Base-by-base conservation (phyloP, 306 rosid genomes). In the Dryas octopetala region DNA sequence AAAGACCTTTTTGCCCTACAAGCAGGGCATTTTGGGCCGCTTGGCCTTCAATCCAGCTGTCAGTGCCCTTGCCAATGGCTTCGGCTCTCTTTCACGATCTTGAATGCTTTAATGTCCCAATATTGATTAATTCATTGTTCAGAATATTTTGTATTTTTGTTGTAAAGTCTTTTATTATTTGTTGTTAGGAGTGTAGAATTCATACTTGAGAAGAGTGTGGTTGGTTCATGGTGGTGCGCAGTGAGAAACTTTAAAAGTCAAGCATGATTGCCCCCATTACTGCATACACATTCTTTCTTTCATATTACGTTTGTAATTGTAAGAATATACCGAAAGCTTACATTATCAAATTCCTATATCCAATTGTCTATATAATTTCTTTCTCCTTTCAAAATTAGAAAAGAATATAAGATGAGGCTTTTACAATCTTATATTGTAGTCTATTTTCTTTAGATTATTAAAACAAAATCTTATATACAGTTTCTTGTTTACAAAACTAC, bases 1-100 rank as follows among this genome's bases (percentile, higher is more conserved):
- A 86, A 95, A 58, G 82, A 95, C 97, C 10, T 95, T 81, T 80
- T 84, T 95, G 88, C 99, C 99, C 1, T 95, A 90, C 85, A 92
- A 89, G 79, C 97, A 85, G 59, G 97, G 97, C 23, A 88, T 95
- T 76, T 51, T 95, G 81, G 98, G 97, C 3, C 82, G 86, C 62
- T 76, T 88, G 49, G 86, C 96, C 40, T 81, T 83, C 77, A 83
- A 83, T 80, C 89, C 89, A 6, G 83, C 87, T 2, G 64, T 72
- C 23, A 79, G 76, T 68, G 82, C 89, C 17, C 76, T 84, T 4
- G 70, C 85, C 47, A 83, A 77, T 74, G 89, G 95, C 64, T 85
- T 86, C 65, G 90, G 95, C 38, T 75, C 76, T 70, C 75, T 76
- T 46, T 58, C 83, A 8, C 81, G 76, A 59, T 79, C 80, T 63